Evolutionary conservation across 2,329 filamentous ascomycete species (phyloP), one percentile per base, ranked within the genome.

Genomic region (Rhynchosporium agropyri): DNA sequence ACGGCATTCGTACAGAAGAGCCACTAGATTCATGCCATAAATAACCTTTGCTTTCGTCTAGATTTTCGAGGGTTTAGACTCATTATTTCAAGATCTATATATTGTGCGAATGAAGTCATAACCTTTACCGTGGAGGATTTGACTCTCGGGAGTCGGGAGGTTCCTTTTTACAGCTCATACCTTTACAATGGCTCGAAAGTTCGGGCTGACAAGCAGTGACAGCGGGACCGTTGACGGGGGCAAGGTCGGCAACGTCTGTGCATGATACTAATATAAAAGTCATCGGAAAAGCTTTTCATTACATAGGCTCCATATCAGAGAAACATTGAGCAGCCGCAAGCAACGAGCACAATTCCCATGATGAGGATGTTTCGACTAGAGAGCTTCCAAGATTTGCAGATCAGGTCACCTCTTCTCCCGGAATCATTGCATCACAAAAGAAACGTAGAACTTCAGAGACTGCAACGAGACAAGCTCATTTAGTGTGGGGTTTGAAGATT

Each of bases 361-460:
- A 57, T 26, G 29, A 42, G 20, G 13, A 33, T 46, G 53, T 40
- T 29, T 56, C n/a, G 48, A 31, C 12, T 49, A 9, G 40, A 55
- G 33, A 26, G 38, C 45, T 56, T 38, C 53, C 46, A 51, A 57
- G 26, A 51, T 50, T 26, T 42, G 33, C 51, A 9, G 46, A 46
- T 54, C 53, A 36, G 10, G 43, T 58, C 60, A 46, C 54, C 60
- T 62, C 33, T 33, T 42, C 58, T 56, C 58, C 33, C 38, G 26
- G 36, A 8, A 45, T 46, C 36, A 20, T n/a, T 38, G 51, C 43
- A 55, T 29, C 26, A 58, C 4, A 10, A 51, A 31, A 33, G 54
- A 36, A 57, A 40, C 54, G 63, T n/a, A 61, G 53, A 63, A 63
- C 58, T 53, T 63, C 61, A 51, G 61, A 66, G 65, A 63, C 57